Base-by-base conservation (phyloP, 1,284 basidiomycete genomes). In the Irpex sp. region DNA sequence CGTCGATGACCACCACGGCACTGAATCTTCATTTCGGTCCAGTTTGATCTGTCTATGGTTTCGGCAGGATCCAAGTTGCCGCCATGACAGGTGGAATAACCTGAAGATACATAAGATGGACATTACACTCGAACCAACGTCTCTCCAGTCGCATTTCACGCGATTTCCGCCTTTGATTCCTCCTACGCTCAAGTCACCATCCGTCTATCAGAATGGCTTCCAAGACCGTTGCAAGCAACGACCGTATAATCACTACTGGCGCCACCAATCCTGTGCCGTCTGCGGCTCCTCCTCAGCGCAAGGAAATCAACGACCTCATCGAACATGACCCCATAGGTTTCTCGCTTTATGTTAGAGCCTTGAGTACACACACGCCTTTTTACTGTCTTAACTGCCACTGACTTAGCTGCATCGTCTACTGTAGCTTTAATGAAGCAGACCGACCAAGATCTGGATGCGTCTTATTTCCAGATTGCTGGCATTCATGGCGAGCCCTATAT, bases 401-500 rank as follows among this genome's bases (percentile, higher is more conserved):
- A 26, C 36, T 4, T n/a, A n/a, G 7, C 9, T 31, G 11, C 48
- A 55, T 57, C 40, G 2, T n/a, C n/a, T 26, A 15, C 3, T 6
- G n/a, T 58, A 81, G 81, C 71, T 59, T 52, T 61, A 13, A 79
- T 82, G 71, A 73, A 71, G 52, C 66, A 71, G 1, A 65, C 70
- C 2, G 65, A 71, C 5, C 77, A 82, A 65, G 64, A 59, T 49
- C 26, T 38, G 36, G 66, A 78, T 5, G 58, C 72, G 4, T 82
- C 82, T 5, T 79, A 76, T 72, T 83, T 81, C 73, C 75, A 77
- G 57, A 74, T 84, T 56, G 76, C 71, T 5, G 80, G 81, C n/a
- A 84, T 84, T 60, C 82, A 84, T 64, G 83, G 82, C 4, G 67
- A 80, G 11, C 83, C 83, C 0, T 79, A 75, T 61, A 69, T 72